phyloP scores from a whole-genome alignment of 495 filamentous ascomycete genomes.

The Aspergillus biplanus region DNA sequence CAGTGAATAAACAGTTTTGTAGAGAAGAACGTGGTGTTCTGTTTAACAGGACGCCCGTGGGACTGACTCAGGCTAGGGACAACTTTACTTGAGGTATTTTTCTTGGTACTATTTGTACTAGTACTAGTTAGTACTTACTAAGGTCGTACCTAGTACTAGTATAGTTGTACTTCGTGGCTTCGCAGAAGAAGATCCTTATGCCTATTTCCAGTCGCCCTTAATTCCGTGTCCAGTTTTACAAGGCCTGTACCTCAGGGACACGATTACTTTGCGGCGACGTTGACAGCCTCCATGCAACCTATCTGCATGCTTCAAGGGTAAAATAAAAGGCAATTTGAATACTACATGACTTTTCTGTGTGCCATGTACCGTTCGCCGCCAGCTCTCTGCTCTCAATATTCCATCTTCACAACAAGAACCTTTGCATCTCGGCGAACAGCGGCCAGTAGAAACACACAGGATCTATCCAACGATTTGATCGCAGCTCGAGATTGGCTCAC shows the following conservation, averaged over 20 bases:
- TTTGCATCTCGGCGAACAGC: conserved; percentile 30
- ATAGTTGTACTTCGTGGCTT: too few species aligned
- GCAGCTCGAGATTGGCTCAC: conserved; percentile 78
- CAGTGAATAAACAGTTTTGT: background rate
- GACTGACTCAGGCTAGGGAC: background rate
- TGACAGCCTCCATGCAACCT: conserved; percentile 3
- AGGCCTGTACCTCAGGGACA: background rate
- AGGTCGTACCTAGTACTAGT: too few species aligned
- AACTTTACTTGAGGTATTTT: background rate
- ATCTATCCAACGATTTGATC: conserved; percentile 59
- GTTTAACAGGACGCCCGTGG: background rate
- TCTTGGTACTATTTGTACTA: background rate
- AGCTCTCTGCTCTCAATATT: conserved; percentile 12
- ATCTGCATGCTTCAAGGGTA: background rate
- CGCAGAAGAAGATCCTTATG: conserved; percentile 26
- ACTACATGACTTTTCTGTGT: conserved; percentile 9
- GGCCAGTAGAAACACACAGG: conserved; percentile 23
- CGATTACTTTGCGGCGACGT: background rate
- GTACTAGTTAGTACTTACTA: too few species aligned
- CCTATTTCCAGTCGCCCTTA: conserved; percentile 24
- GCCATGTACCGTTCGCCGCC: conserved; percentile 12
- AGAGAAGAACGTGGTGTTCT: background rate
- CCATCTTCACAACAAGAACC: conserved; percentile 21
- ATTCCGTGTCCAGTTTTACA: conserved; percentile 19
- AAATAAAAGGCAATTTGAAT: background rate